phyloP scores from a whole-genome alignment of 73 alveolate genomes.

The Stentor roeselii region DNA sequence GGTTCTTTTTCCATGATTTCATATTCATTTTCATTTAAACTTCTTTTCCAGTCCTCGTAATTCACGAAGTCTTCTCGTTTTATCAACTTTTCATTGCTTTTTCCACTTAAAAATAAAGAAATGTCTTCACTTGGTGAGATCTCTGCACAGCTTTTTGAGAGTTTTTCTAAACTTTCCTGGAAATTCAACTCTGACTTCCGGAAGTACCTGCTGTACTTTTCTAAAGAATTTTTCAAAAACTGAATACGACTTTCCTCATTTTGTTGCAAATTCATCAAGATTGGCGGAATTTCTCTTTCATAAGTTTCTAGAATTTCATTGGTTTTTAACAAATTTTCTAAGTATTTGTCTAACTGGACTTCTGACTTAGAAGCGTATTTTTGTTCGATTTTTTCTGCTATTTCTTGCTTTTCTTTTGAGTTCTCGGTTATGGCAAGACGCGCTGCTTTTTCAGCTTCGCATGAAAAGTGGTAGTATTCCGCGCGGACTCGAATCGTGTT shows the following conservation, averaged over 20 bases:
- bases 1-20: not conserved
- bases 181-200: not conserved
- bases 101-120: not conserved
- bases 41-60: slow-evolving; percentile 8
- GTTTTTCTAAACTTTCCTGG: not conserved
- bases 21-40: not conserved
- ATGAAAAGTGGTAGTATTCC: not conserved
- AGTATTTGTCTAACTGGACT: not conserved
- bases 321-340: not conserved
- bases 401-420: not conserved
- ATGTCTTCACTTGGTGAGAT: not conserved
- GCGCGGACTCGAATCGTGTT: not conserved
- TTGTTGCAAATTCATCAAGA: slow-evolving; percentile 8
- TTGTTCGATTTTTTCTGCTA: too few relatives aligned
- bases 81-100: not conserved
- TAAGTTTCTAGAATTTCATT: not conserved
- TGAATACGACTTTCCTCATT: slow-evolving; percentile 18
- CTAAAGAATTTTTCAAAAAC: not conserved
- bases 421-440: not conserved
- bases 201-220: not conserved
- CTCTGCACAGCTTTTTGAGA: not conserved
- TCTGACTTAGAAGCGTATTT: not conserved
- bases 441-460: not conserved
- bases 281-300: not conserved
- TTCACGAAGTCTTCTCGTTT: slow-evolving; percentile 7